Evolutionary conservation across 768 basidiomycete genomes (phyloP).

Genomic region (Suillus spraguei): DNA sequence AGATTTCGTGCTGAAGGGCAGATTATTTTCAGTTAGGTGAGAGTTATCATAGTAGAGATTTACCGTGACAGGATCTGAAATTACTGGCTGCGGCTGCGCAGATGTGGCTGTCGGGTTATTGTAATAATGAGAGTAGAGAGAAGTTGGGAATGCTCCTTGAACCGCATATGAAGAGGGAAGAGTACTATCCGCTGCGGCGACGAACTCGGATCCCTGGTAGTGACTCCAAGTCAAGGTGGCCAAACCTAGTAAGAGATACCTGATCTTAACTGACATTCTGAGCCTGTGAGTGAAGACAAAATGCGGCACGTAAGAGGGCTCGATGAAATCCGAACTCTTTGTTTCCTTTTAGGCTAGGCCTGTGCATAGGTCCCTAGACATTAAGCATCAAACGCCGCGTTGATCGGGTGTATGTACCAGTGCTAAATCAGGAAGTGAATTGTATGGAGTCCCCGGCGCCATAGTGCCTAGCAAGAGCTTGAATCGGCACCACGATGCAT

Average conservation of each 20-base stretch:
- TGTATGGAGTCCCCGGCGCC: too few relatives aligned
- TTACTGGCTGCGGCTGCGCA: conserved; percentile 74
- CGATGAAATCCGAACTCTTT: too few relatives aligned
- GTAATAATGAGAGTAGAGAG: conserved; percentile 65
- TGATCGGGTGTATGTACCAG: too few relatives aligned
- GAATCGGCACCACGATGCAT: too few relatives aligned
- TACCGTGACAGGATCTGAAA: conserved; percentile 72
- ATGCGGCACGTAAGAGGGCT: background rate
- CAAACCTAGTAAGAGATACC: background rate
- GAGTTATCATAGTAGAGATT: conserved; percentile 11
- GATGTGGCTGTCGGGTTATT: conserved; percentile 74
- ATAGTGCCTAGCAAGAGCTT: too few relatives aligned
- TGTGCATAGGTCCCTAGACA: too few relatives aligned
- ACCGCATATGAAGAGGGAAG: conserved; percentile 45
- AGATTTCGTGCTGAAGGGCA: conserved; percentile 50
- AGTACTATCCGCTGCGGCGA: conserved; percentile 12
- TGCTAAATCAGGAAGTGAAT: too few relatives aligned
- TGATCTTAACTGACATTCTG: background rate
- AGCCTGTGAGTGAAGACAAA: conserved; percentile 1
- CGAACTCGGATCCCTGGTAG: background rate
- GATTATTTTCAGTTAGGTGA: conserved; percentile 7
- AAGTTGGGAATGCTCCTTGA: conserved; percentile 66
- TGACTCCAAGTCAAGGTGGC: conserved; percentile 5
- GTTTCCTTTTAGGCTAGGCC: too few relatives aligned
- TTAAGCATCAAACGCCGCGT: too few relatives aligned